Base-by-base conservation (phyloP, 2,329 filamentous ascomycete genomes). In the Penicillium oxalicum region DNA sequence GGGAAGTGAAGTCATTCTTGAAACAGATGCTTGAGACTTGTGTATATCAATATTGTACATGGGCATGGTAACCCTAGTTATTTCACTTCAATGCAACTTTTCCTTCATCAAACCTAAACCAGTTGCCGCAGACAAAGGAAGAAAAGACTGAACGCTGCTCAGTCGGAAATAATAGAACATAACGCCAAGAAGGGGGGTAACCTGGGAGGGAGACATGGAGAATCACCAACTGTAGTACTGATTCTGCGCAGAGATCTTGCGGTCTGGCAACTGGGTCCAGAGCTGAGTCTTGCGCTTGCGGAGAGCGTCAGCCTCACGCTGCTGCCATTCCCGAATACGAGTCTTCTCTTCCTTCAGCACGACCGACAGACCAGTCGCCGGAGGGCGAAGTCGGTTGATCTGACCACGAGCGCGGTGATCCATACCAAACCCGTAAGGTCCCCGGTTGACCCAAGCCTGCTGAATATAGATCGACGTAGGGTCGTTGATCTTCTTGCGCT, bases 311-410 rank as follows among this genome's bases (percentile, higher is more conserved):
- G 83, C 83, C 65, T 88, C 78, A 50, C 84, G 82, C 63, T 96
- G 90, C 49, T 88, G 77, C 63, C 86, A 81, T 65, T 90, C 79
- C 52, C 93, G 81, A 62, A 96, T 83, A 47, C 90, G 79, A 5
- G 93, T 95, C 69, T 86, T 87, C 69, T 97, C 91, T 67, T 98
- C 93, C 74, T 97, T 98, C 65, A 98, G 74, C 11, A 95, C 69
- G 33, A 98, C 73, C 0, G 84, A 83, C 52, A 96, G 80, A 56
- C 79, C 88, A 28, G 91, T 88, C 57, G 82, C 80, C 0, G 88
- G 88, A 56, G 83, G 83, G 48, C 77, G 76, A 68, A 93, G 76
- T 32, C 81, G 68, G 61, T 87, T 80, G 55, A 85, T 79, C 48
- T 80, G 76, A 32, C 89, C 89, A 64, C 88, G 79, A 3, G 89